Percentiles rank a stretch among this genome's conserved stretches.
These are phyloP conservation scores for Cunninghamia lanceolata DNA, from an alignment of 75 land plant species.

Conservation along the genomic window DNA sequence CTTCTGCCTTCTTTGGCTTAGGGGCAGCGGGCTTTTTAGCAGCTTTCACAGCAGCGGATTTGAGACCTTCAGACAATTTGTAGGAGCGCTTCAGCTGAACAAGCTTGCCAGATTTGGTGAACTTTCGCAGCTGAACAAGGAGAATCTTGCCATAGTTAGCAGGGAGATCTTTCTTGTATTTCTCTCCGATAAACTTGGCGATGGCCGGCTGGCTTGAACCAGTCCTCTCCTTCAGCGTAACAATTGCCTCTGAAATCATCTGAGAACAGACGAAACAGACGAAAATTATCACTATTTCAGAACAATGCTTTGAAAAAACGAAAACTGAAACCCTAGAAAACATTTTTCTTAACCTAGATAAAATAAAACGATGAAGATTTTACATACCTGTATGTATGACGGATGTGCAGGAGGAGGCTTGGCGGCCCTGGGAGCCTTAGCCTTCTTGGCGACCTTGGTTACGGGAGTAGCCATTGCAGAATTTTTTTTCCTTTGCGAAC, in stretches of 20 bases:
- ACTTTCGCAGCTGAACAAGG: background rate
- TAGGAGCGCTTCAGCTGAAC: conserved; percentile 9
- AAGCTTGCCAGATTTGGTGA: conserved; percentile 11
- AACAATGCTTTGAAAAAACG: background rate
- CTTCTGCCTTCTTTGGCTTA: conserved; percentile 10
- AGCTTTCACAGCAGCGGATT: conserved; percentile 10
- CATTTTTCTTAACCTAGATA: background rate
- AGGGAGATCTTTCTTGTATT: conserved; percentile 37
- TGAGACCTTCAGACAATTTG: conserved; percentile 25
- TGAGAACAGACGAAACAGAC: background rate
- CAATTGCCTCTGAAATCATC: conserved; percentile 42
- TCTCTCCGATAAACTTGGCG: conserved; percentile 36
- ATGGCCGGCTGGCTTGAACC: conserved; percentile 43
- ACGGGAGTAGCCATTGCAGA: background rate
- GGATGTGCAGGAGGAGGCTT: conserved; percentile 28
- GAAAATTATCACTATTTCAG: background rate
- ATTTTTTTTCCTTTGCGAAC: background rate
- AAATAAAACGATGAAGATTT: too few species aligned
- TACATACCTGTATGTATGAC: conserved; percentile 26
- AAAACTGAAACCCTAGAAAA: background rate
- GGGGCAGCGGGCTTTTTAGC: conserved; percentile 14
- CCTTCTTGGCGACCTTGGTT: conserved; percentile 25
- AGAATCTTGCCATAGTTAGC: conserved; percentile 12
- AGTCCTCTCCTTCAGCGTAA: conserved; percentile 37
- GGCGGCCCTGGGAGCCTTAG: conserved; percentile 16